Base-by-base conservation (phyloP, 768 basidiomycete species). In the Suillus luteus region DNA sequence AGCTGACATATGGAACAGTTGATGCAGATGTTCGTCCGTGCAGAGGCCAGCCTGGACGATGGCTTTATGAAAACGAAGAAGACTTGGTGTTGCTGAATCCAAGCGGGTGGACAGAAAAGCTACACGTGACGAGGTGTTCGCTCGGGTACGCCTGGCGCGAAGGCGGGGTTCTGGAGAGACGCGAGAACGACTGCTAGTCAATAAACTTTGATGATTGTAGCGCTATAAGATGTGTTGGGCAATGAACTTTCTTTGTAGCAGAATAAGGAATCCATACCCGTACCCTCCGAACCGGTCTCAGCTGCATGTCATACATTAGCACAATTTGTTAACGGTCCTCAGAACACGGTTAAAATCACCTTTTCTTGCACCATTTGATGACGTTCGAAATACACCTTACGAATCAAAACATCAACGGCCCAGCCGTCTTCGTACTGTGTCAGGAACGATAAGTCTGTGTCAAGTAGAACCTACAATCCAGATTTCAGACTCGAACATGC, bases 41-140 rank as follows among this genome's bases (percentile, higher is more conserved):
- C 31, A 54, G 31, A 54, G 19, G 33, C 52, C 52, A 37, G 31
- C 52, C 6, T 33, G 19, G 33, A 54, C 31, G 11, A 54, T 35
- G 19, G 19, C 19, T 35, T 10, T 3, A n/a, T 54, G 52, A 7
- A 54, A 54, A 12, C 31, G 52, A 54, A 54, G 33, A 54, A 54
- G 52, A 12, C 52, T 54, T 54, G 52, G 52, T 54, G 52, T 54
- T 35, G 33, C 52, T 33, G 52, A 54, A 33, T 54, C 52, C 35
- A 54, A 54, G 33, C 2, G 19, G 33, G 52, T 19, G 5, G 52
- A n/a, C 31, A 54, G 19, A 11, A 54, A 33, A n/a, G 33, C 19
- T 54, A 54, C 2, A 10, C 33, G 33, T 10, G 52, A 35, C 19
- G 52, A 54, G 52, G 52, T 2, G 33, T n/a, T n/a, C 31, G 52